Evolutionary conservation across 176 grass and related monocot genomes (phyloP), one percentile per base, ranked within the genome.

Genomic region (Urochloa ruziziensis): DNA sequence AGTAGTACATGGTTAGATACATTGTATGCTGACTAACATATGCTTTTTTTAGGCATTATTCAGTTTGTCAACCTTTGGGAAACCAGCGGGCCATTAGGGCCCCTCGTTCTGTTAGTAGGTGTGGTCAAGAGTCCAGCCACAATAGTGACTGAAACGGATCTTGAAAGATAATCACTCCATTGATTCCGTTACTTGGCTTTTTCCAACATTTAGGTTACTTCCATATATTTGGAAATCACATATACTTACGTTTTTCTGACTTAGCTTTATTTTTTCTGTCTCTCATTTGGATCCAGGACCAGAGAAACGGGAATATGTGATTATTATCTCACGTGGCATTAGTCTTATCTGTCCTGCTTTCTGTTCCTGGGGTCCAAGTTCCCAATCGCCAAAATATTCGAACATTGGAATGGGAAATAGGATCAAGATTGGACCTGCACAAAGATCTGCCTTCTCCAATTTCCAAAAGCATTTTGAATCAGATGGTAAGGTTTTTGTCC

Each of bases 1-100:
- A 54, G 70, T 18, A n/a, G 43, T 43, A 47, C 65, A 29, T 10
- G 80, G 80, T 59, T 84, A 46, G 80, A 83, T 87, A 36, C 84
- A 84, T 36, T 74, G 80, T 62, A 48, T 83, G 80, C 51, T 87
- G 67, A 84, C 52, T 84, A 79, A 79, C 83, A 67, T 76, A 78
- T 77, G 74, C 43, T 75, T 79, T 78, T 73, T 73, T 74, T 82
- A 65, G 80, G 51, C 68, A 43, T 84, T 87, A 80, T 84, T 84
- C 80, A 87, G 84, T 67, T 62, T 91, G 80, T 83, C 84, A 84
- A 87, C 68, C 68, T 91, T 91, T 87, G 60, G 84, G 84, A 83
- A 69, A 87, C 80, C 80, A 48, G 75, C 78, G 68, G 70, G 70
- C 79, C 85, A 82, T 46, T 49, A 75, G 47, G 67, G 67, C 37